Conservation (phyloP, 2,329 filamentous ascomycete species). For the Monosporascus sp. region DNA sequence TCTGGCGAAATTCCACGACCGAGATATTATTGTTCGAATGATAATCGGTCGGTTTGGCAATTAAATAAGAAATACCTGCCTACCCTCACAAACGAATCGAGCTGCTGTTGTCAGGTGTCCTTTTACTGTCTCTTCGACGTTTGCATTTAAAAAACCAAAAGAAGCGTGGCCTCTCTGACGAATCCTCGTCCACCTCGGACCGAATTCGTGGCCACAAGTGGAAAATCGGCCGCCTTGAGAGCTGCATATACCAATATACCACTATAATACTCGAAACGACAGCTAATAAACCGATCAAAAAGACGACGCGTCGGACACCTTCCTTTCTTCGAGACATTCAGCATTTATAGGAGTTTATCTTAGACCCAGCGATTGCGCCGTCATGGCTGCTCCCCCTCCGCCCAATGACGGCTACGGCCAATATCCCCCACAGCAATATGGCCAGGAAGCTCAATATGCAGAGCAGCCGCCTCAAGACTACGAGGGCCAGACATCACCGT, state of each 20-base stretch:
- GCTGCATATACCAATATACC: neutral
- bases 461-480: conserved; percentile 31
- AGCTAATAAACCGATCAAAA: neutral
- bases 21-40: neutral
- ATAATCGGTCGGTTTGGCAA: neutral
- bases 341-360: neutral
- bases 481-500: conserved; percentile 32
- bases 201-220: neutral
- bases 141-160: neutral
- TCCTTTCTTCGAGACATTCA: neutral
- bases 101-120: neutral
- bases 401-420: conserved; percentile 51
- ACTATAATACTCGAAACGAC: neutral
- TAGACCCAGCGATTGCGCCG: conserved; percentile 19
- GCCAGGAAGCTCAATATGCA: conserved; percentile 34
- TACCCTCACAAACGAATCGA: neutral
- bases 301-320: neutral
- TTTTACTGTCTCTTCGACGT: neutral
- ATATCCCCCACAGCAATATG: conserved; percentile 36
- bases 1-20: neutral
- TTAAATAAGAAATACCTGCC: neutral
- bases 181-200: neutral
- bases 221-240: neutral
- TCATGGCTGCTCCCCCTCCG: conserved; percentile 43
- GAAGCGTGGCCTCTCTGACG: neutral